Base-by-base conservation (phyloP, 2,329 filamentous ascomycete genomes). In the Alternaria novae-zelandiae region DNA sequence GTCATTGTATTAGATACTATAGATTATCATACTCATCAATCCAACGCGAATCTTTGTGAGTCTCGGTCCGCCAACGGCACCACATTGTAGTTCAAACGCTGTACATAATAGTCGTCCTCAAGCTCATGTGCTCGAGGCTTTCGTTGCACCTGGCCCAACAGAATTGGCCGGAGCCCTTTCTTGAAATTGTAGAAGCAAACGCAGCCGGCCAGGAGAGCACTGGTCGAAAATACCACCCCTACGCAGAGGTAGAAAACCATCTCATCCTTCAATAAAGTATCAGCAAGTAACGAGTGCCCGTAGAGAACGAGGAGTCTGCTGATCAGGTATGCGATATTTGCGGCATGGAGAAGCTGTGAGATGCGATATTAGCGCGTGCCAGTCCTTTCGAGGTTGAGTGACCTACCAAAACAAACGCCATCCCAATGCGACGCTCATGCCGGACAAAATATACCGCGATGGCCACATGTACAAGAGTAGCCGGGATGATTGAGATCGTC, bases 401-500 rank as follows among this genome's bases (percentile, higher is more conserved):
- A 44, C 69, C 45, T 69, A 73, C 71, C 12, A 74, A 58, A 4
- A 66, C 61, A 32, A 65, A 15, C 6, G 51, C 20, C 17, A 67
- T 66, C 7, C 65, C 68, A 5, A 71, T 2, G 5, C 26, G 32
- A 13, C 54, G 66, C 36, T 75, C 72, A 3, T 41, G 44, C 23
- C 68, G 63, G 2, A 64, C 63, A 32, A 61, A 68, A 20, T 64
- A 46, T 1, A 69, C 59, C 0, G 66, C 67, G 11, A 74, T 46
- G 3, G 26, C 46, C 8, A 71, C 30, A 13, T 69, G 68, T 4
- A 73, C 23, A 9, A 70, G 47, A 3, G 65, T 56, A 11, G 63
- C 50, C 2, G 73, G 72, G 21, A 76, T 71, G n/a, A 76, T 59
- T 4, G 65, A 62, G 43, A 76, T 63, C 0, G 72, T 74, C 15